Percentiles rank a stretch among this genome's conserved stretches.
Conservation (phyloP, 306 rosid genomes). For the Alnus glutinosa region DNA sequence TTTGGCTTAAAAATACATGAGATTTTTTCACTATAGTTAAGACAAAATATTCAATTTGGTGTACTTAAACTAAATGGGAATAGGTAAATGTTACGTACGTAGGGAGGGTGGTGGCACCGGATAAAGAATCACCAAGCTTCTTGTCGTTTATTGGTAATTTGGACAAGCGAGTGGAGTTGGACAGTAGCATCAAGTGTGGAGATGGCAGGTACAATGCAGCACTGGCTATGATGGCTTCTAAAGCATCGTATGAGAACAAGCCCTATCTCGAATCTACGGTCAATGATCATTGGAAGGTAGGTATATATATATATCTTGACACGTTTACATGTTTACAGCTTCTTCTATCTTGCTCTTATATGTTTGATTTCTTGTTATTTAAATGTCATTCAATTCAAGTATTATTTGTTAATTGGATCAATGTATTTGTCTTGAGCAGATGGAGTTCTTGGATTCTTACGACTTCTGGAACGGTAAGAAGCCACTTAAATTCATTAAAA, state of each 20-base stretch:
- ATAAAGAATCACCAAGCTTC: constrained; percentile 36
- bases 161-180: constrained; percentile 48
- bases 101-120: constrained; percentile 49
- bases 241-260: constrained; percentile 59
- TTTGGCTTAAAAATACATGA: too few relatives aligned
- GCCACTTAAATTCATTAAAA: neutral
- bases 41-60: too few relatives aligned
- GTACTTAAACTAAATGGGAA: neutral
- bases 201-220: constrained; percentile 44
- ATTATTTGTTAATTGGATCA: neutral
- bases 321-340: neutral
- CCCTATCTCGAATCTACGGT: constrained; percentile 42
- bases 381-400: neutral
- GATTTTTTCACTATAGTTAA: too few relatives aligned
- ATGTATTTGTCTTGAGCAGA: constrained; percentile 32
- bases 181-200: constrained; percentile 37
- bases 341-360: neutral
- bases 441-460: constrained; percentile 62
- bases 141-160: constrained; percentile 55
- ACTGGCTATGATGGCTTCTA: constrained; percentile 66
- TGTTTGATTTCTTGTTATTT: neutral
- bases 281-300: constrained; percentile 57
- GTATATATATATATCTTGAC: too few relatives aligned
- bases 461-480: constrained; percentile 80
- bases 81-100: neutral